phyloP scores from a whole-genome alignment of 2,329 filamentous ascomycete genomes.

The Zarea fungicola region DNA sequence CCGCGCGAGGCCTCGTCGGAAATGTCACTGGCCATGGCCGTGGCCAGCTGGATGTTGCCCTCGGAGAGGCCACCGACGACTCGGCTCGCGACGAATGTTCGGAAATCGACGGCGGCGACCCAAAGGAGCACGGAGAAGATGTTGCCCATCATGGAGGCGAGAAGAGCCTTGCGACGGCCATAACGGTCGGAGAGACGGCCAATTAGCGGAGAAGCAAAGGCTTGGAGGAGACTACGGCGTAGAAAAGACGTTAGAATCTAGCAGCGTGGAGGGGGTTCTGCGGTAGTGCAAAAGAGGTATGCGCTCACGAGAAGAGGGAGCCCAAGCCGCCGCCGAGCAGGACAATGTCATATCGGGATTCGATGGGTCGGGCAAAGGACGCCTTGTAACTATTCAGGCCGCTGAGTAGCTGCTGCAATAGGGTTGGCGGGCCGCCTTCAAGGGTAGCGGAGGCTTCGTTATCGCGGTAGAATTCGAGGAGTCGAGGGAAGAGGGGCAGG shows the following conservation, averaged over 20 bases:
- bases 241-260: background rate
- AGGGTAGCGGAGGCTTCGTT: conserved; percentile 58
- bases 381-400: conserved; percentile 94
- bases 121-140: conserved; percentile 89
- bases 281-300: background rate
- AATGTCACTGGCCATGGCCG: conserved; percentile 94
- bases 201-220: conserved; percentile 86
- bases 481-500: conserved; percentile 88
- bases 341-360: conserved; percentile 94
- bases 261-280: background rate
- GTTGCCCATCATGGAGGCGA: conserved; percentile 90
- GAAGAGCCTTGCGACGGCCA: conserved; percentile 78
- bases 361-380: conserved; percentile 85
- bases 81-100: conserved; percentile 90
- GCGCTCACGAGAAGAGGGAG: conserved; percentile 70
- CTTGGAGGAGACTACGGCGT: conserved; percentile 68
- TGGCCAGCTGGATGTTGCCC: conserved; percentile 93
- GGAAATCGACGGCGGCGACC: conserved; percentile 90
- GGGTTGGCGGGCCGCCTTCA: conserved; percentile 48
- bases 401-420: conserved; percentile 73
- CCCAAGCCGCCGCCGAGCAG: conserved; percentile 89
- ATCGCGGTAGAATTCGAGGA: conserved; percentile 93
- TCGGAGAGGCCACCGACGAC: conserved; percentile 91
- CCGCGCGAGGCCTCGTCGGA: conserved; percentile 80
- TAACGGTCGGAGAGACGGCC: conserved; percentile 82